phyloP scores from a whole-genome alignment of 2,329 filamentous ascomycete genomes.

The Diplodia corticola region DNA sequence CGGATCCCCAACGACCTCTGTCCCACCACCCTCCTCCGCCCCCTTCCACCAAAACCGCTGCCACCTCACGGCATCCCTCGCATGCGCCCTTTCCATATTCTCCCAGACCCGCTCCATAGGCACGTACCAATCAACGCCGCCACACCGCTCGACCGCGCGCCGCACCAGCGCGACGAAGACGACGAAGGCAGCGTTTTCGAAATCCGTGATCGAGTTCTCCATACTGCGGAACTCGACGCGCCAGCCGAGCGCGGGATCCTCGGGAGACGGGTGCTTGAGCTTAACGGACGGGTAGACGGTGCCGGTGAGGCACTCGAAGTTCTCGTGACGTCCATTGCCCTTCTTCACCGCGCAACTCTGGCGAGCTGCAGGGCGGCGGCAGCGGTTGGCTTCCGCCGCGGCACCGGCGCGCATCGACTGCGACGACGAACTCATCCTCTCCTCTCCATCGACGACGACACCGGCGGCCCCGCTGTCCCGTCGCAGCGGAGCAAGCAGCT shows the following conservation, averaged over 20 bases:
- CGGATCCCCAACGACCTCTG: too few species aligned
- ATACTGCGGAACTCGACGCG: not conserved
- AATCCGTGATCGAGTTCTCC: not conserved
- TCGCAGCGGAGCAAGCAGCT: not conserved
- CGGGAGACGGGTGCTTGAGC: not conserved
- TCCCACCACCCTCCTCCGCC: not conserved
- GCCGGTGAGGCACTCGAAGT: not conserved
- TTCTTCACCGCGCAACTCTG: too few species aligned
- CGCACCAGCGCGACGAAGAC: too few species aligned
- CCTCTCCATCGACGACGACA: not conserved
- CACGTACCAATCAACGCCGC: too few species aligned
- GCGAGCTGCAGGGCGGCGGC: too few species aligned
- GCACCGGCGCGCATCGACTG: too few species aligned
- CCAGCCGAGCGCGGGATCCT: not conserved
- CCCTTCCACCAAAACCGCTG: not conserved
- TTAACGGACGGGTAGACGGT: not conserved
- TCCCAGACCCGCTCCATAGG: too few species aligned
- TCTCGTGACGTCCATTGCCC: not conserved
- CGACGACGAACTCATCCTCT: too few species aligned
- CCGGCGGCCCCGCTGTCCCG: not conserved
- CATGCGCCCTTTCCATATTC: too few species aligned
- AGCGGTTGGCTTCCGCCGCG: too few species aligned
- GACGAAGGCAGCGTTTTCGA: not conserved
- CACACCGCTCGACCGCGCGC: too few species aligned
- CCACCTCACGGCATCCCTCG: too few species aligned